Base-by-base conservation (phyloP, 2,329 filamentous ascomycete genomes). In the Aspergillus sp. region DNA sequence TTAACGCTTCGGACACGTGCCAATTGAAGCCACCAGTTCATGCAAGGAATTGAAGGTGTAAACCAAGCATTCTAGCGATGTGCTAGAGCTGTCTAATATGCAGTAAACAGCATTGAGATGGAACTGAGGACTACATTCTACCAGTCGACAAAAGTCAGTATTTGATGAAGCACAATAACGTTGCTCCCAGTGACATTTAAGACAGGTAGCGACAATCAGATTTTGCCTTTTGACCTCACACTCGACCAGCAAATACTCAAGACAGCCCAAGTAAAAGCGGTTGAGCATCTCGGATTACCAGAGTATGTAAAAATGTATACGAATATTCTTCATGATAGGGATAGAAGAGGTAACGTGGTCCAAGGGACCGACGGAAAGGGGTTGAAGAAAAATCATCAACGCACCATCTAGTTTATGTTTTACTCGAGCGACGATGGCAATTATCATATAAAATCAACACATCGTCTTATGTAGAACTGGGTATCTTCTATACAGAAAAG, bases 231-330 rank as follows among this genome's bases (percentile, higher is more conserved):
- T 49, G 30, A 65, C 66, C 65, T 64, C 68, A 70, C 56, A 60
- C 68, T 64, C 66, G 51, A 68, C 67, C 68, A 70, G 66, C 67
- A 47, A 40, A 40, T 35, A 33, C 46, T 39, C 33, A 43, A 27
- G 45, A 44, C 47, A 47, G 49, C 48, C 39, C 45, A 50, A 27
- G 29, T 48, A 48, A 37, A 43, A 52, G 66, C 67, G 66, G 67
- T 65, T 70, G 65, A 67, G 66, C 58, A 53, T 51, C 55, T 70
- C 62, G 64, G 66, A 63, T 70, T 70, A 70, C 68, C 68, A 70
- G 67, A 69, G 65, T 64, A 19, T 19, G 19, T 19, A 19, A 19
- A 19, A 19, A 19, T n/a, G 4, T 19, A 19, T 19, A 60, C 61
- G 58, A 58, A 47, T 49, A 64, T 56, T 68, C 67, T 56, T 70